Conservation (phyloP, 495 filamentous ascomycete species). For the Neurospora africana region DNA sequence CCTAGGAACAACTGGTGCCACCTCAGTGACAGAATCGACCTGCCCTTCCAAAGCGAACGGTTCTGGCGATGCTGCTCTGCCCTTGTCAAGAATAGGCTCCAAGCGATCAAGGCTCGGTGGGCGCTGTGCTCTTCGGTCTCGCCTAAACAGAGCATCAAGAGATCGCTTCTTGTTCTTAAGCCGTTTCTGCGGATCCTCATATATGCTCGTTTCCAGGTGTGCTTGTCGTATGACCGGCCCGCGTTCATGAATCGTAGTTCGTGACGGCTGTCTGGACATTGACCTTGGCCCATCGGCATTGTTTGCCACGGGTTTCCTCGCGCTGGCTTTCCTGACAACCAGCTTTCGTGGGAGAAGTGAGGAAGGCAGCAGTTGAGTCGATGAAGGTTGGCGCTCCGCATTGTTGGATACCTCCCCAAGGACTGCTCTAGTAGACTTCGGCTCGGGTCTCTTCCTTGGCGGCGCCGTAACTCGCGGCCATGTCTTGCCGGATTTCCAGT, state of each 20-base stretch:
- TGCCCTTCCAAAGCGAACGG: neutral
- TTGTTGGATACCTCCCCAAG: constrained; percentile 25
- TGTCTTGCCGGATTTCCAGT: constrained; percentile 70
- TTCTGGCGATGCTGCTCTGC: neutral
- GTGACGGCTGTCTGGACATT: neutral
- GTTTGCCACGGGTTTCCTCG: constrained; percentile 2
- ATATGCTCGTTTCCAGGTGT: constrained; percentile 37
- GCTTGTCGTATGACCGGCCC: constrained; percentile 23
- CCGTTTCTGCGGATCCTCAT: constrained; percentile 15
- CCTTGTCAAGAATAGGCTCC: constrained; percentile 16
- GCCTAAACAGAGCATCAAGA: constrained; percentile 39
- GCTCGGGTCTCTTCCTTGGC: constrained; percentile 10
- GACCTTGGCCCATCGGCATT: neutral
- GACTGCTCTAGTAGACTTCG: constrained; percentile 9
- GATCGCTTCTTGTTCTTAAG: constrained; percentile 33
- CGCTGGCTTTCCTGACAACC: constrained; percentile 4
- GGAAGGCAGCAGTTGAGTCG: neutral
- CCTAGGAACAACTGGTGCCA: constrained; percentile 19
- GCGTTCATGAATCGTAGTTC: constrained; percentile 3
- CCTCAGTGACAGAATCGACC: constrained; percentile 1
- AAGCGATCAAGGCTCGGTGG: constrained; percentile 12
- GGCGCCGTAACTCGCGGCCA: constrained; percentile 29
- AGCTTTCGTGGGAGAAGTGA: constrained; percentile 16
- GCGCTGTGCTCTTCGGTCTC: constrained; percentile 21
- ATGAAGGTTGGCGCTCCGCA: constrained; percentile 6